Percentiles rank a stretch among this genome's conserved stretches.
These are phyloP conservation scores for Simmondsia chinensis DNA, from an alignment of 148 eudicot genomes.

Conservation along the genomic window DNA sequence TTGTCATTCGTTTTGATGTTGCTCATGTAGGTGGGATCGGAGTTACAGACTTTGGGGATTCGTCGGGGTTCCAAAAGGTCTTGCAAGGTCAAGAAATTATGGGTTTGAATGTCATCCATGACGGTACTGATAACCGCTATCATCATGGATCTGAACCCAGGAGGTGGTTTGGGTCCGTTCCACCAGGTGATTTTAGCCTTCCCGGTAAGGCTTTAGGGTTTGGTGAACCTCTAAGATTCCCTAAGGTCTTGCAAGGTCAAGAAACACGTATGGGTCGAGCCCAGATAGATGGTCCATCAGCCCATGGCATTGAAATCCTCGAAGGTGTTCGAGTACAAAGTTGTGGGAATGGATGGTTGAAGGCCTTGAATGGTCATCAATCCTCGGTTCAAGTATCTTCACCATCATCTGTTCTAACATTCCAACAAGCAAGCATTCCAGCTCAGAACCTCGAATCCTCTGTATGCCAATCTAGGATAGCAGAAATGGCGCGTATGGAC, in stretches of 20 bases:
- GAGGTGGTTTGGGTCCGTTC: constrained; percentile 22
- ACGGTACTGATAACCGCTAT: constrained; percentile 35
- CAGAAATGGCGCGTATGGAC: constrained; percentile 4
- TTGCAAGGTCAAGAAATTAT: constrained; percentile 99
- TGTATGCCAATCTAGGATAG: constrained; percentile 10
- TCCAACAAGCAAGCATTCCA: constrained; percentile 35
- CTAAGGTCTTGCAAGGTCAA: constrained; percentile 99
- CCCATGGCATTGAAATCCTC: constrained; percentile 19
- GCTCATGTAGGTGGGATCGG: constrained; percentile 51
- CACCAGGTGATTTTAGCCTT: constrained; percentile 25
- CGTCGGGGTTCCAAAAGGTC: constrained; percentile 90
- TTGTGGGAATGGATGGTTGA: constrained; percentile 33
- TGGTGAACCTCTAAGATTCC: constrained; percentile 51
- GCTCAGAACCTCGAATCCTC: constrained; percentile 15
- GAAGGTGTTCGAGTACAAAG: constrained; percentile 37
- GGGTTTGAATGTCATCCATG: constrained; percentile 38
- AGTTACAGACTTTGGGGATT: constrained; percentile 73
- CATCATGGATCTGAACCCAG: constrained; percentile 33
- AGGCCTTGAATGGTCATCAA: constrained; percentile 2
- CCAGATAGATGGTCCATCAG: constrained; percentile 16
- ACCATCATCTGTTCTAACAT: constrained; percentile 59
- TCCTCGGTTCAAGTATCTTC: constrained; percentile 31
- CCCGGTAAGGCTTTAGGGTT: constrained; percentile 26
- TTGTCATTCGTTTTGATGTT: background rate
- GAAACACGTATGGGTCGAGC: constrained; percentile 44